Base-by-base conservation (phyloP, 768 basidiomycete species). In the Hygrophorus pudorinus region DNA sequence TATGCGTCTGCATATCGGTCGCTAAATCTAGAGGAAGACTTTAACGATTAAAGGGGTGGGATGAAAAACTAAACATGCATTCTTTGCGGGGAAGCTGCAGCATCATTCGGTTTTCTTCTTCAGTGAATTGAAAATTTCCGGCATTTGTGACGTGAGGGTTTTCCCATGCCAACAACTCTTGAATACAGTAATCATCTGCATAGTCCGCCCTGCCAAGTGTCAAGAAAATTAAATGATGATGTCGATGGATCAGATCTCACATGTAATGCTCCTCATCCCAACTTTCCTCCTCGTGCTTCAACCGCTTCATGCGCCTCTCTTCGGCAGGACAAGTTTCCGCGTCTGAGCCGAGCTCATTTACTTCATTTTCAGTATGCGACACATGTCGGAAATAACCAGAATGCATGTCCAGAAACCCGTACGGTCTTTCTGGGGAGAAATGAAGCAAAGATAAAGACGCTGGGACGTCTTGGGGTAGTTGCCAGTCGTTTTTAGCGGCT, bases 201-300 rank as follows among this genome's bases (percentile, higher is more conserved):
- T 71, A 89, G 59, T 92, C 88, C 2, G 87, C 87, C 72, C 88
- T 91, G 36, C n/a, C 36, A 31, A 41, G 38, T 20, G 34, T 38
- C 47, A 37, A 47, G 43, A 9, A n/a, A 39, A 28, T 46, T 20
- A 41, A 36, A 40, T 32, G 3, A 34, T 11, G 16, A 5, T 20
- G 31, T 33, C 38, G 36, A 31, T 17, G 28, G 12, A 24, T n/a
- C 11, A 12, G 29, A 11, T 44, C 76, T 42, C 60, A 88, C 88
- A 88, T 80, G 57, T 90, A 91, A 62, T 90, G 69, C 53, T 89
- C 86, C 53, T 78, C 79, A 52, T 90, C 81, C 74, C 81, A 92
- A 61, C 88, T 89, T 24, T 72, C 67, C 31, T 89, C 68, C 58
- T 90, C 88, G 48, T 78, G 79, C 44, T 63, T 58, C 9, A 76